Conservation (phyloP, 495 filamentous ascomycete species). For the Hyaloscypha variabilis region DNA sequence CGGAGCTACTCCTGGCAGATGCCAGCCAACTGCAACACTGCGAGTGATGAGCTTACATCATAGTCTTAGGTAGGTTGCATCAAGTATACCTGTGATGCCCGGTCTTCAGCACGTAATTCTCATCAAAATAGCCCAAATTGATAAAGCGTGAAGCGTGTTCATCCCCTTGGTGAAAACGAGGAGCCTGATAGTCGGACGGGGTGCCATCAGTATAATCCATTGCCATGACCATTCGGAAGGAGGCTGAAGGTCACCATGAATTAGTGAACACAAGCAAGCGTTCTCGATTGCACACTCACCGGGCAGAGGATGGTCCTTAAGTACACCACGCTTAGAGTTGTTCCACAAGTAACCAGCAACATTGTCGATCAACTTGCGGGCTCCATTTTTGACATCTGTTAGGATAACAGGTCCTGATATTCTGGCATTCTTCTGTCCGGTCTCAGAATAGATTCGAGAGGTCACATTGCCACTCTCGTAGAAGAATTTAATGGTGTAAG, state of each 20-base stretch:
- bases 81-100: conserved; percentile 21
- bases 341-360: neutral
- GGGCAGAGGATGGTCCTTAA: conserved; percentile 7
- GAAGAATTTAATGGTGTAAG: conserved; percentile 27
- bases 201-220: conserved; percentile 15
- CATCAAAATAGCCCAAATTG: neutral
- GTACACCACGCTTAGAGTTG: neutral
- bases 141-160: neutral
- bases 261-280: neutral
- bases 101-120: conserved; percentile 9
- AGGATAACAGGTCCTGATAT: neutral
- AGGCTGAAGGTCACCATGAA: neutral
- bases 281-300: neutral
- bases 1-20: neutral
- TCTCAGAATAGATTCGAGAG: conserved; percentile 4
- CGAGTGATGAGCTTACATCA: neutral
- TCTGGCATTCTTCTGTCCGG: neutral
- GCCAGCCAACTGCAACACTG: conserved; percentile 1
- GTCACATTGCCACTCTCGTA: conserved; percentile 16
- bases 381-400: neutral
- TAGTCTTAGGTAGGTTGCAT: neutral
- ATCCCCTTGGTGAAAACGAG: conserved; percentile 15
- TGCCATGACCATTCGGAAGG: conserved; percentile 13
- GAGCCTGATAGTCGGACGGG: conserved; percentile 17
- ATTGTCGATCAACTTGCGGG: neutral